A percentile compares a stretch with the other conserved stretches of the same genome.
These are phyloP conservation scores for Fistulinella cinereoalba DNA, from an alignment of 1,284 basidiomycete species.

Conservation along the genomic window DNA sequence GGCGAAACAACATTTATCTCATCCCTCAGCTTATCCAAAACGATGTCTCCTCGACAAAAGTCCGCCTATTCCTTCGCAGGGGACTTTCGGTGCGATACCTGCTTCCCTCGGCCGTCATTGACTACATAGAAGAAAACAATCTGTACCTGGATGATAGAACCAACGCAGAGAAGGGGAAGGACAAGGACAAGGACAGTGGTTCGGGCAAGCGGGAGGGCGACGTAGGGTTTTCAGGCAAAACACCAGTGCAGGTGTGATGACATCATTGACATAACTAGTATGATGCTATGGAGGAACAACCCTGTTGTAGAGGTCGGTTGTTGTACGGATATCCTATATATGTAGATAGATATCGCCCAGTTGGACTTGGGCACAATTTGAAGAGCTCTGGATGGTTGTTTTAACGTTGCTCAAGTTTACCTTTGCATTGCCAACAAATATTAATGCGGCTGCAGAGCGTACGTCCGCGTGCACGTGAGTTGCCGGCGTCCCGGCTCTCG, in stretches of 20 bases:
- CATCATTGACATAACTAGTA: background rate
- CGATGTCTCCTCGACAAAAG: constrained; percentile 96
- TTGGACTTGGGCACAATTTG: too few relatives aligned
- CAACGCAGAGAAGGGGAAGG: constrained; percentile 39
- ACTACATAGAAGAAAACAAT: constrained; percentile 87
- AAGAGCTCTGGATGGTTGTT: too few relatives aligned
- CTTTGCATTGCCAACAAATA: too few relatives aligned
- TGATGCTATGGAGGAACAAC: background rate
- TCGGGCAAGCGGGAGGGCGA: constrained; percentile 22
- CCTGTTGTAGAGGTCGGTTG: background rate
- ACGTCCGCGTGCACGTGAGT: too few relatives aligned
- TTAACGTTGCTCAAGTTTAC: too few relatives aligned
- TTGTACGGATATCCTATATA: background rate
- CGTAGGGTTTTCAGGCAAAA: constrained; percentile 9
- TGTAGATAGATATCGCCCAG: too few relatives aligned
- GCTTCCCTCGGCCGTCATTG: constrained; percentile 86
- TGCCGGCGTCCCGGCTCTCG: too few relatives aligned
- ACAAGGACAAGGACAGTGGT: constrained; percentile 38
- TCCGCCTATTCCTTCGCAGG: constrained; percentile 84
- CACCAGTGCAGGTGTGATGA: constrained; percentile 4
- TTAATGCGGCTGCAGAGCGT: too few relatives aligned
- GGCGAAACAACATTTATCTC: constrained; percentile 90
- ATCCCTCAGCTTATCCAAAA: constrained; percentile 98
- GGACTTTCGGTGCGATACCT: constrained; percentile 95
- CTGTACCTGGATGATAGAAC: constrained; percentile 67